Percentiles rank a stretch among this genome's conserved stretches.
phyloP scores from a whole-genome alignment of 495 filamentous ascomycete genomes.

The Xylaria sp. region DNA sequence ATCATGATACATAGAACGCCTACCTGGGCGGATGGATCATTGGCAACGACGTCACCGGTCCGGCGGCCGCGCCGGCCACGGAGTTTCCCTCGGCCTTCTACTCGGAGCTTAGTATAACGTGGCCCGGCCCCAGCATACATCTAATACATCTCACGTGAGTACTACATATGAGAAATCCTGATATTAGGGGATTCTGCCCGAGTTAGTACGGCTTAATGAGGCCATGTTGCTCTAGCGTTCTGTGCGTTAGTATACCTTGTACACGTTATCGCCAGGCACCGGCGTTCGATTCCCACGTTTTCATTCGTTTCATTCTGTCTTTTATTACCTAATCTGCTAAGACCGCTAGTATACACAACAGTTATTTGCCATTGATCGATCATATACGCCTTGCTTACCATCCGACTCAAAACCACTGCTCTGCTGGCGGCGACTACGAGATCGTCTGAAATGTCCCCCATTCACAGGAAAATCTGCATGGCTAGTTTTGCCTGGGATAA shows the following conservation, averaged over 20 bases:
- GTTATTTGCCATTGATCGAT: not conserved
- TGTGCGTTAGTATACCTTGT: not conserved
- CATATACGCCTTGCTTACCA: not conserved
- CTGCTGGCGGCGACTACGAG: not conserved
- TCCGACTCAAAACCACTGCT: not conserved
- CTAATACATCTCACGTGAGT: not conserved
- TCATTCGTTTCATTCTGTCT: not conserved
- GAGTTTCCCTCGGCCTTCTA: not conserved
- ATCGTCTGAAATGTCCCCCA: not conserved
- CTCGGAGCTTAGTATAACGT: not conserved
- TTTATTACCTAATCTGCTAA: not conserved
- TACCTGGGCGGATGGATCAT: not conserved
- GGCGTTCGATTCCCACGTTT: conserved; percentile 2
- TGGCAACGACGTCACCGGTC: not conserved
- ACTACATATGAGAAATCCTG: not conserved
- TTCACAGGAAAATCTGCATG: not conserved
- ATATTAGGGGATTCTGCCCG: not conserved
- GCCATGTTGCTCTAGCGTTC: not conserved
- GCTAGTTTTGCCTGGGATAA: not conserved
- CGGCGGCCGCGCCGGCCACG: not conserved
- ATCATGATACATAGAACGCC: not conserved
- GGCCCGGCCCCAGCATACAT: not conserved
- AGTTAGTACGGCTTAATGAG: not conserved
- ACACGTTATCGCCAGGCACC: not conserved
- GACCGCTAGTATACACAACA: not conserved